These are phyloP conservation scores for Amaranthus hypochondriacus DNA, from an alignment of 148 eudicot species.

Conservation along the genomic window DNA sequence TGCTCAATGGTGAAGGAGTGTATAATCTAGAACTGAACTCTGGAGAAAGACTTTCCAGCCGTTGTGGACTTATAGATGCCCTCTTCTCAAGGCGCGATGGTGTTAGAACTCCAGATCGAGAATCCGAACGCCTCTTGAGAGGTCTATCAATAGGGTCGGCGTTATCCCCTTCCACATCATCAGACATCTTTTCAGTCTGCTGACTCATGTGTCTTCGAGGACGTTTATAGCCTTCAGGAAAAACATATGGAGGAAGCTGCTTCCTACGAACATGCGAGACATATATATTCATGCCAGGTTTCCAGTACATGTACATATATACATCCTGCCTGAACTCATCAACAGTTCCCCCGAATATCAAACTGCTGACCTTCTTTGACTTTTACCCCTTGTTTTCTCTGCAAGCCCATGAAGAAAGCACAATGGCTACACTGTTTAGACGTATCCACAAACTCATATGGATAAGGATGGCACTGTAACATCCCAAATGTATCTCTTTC, in stretches of 20 bases:
- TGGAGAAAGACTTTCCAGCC: conserved; percentile 40
- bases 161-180: conserved; percentile 37
- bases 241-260: conserved; percentile 67
- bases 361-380: conserved; percentile 75
- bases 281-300: conserved; percentile 73
- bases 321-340: conserved; percentile 72
- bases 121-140: conserved; percentile 42
- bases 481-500: conserved; percentile 77
- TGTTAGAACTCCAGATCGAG: conserved; percentile 33
- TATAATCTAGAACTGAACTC: conserved; percentile 35
- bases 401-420: conserved; percentile 88
- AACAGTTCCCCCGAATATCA: conserved; percentile 76
- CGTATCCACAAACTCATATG: conserved; percentile 59
- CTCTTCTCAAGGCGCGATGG: conserved; percentile 38
- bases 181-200: conserved; percentile 33
- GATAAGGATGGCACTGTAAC: conserved; percentile 88
- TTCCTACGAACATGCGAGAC: conserved; percentile 76
- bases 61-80: conserved; percentile 54
- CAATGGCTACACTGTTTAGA: conserved; percentile 65
- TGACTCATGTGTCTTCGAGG: conserved; percentile 40
- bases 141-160: conserved; percentile 39
- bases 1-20: conserved; percentile 34
- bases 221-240: conserved; percentile 63
- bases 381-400: conserved; percentile 61
- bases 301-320: conserved; percentile 62